Evolutionary conservation across 495 filamentous ascomycete genomes (phyloP).

Genomic region (Diplogelasinospora grovesii): DNA sequence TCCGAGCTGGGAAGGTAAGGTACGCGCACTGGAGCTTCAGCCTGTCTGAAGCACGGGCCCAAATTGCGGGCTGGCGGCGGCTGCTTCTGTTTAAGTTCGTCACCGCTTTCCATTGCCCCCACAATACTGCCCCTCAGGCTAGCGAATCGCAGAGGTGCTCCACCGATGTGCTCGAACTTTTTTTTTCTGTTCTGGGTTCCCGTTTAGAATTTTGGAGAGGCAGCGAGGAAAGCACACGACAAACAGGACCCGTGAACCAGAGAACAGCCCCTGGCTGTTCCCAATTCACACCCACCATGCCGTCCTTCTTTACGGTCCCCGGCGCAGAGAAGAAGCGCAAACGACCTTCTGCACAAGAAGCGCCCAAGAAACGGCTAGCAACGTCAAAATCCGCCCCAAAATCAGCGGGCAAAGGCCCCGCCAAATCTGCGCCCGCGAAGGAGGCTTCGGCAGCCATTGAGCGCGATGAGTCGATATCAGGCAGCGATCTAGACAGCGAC

Average conservation of each 20-base stretch:
- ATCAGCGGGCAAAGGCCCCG: conserved; percentile 33
- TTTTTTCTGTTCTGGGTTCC: conserved; percentile 1
- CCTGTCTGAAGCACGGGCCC: conserved; percentile 19
- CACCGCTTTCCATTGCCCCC: no score
- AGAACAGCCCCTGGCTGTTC: conserved; percentile 9
- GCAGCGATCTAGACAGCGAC: conserved; percentile 63
- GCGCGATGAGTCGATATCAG: conserved; percentile 74
- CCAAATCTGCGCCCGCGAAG: conserved; percentile 34
- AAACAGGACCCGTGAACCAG: conserved; percentile 8
- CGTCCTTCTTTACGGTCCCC: conserved; percentile 79
- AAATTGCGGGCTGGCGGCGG: neutral
- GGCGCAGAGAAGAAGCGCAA: conserved; percentile 77
- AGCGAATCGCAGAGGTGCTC: conserved; percentile 17
- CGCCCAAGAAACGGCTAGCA: conserved; percentile 41
- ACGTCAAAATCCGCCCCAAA: conserved; percentile 24
- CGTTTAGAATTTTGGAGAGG: conserved; percentile 13
- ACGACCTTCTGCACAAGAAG: conserved; percentile 36
- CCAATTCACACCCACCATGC: conserved; percentile 49
- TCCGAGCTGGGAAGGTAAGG: conserved; percentile 10
- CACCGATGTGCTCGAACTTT: conserved; percentile 19
- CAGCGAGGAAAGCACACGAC: neutral
- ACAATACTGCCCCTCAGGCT: no score
- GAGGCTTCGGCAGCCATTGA: conserved; percentile 56
- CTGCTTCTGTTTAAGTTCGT: no score
- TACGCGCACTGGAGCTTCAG: conserved; percentile 25